Conservation (phyloP, 179 eudicot species). For the Carnegiea gigantea region DNA sequence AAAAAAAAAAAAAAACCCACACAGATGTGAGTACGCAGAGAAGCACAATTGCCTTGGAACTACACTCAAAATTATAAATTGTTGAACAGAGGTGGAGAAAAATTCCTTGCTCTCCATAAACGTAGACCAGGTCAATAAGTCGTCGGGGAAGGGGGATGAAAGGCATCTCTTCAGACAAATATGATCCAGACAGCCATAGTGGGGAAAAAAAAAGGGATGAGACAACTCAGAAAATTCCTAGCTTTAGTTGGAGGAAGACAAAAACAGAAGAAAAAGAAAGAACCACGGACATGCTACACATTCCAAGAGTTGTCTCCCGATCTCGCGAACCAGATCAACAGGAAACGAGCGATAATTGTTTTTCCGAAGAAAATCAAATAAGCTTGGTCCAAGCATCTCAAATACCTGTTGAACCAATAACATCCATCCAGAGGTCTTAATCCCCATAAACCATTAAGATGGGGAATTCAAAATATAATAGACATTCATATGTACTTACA, state of each 20-base stretch:
- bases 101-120: background rate
- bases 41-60: constrained; percentile 2
- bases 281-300: constrained; percentile 71
- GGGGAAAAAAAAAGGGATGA: constrained; percentile 12
- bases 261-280: constrained; percentile 28
- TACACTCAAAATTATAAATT: background rate
- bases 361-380: constrained; percentile 61
- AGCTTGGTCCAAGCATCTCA: constrained; percentile 69
- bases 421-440: constrained; percentile 47
- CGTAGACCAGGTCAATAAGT: background rate
- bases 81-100: background rate
- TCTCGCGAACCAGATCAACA: constrained; percentile 65
- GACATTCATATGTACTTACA: constrained; percentile 50
- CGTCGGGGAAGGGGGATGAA: background rate
- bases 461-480: constrained; percentile 33
- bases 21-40: constrained; percentile 18
- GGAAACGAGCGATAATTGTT: constrained; percentile 66
- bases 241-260: background rate
- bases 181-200: background rate
- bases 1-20: constrained; percentile 10
- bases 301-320: constrained; percentile 65
- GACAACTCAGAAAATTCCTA: background rate
- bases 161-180: constrained; percentile 1
- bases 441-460: constrained; percentile 32
- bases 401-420: constrained; percentile 53